A percentile compares a stretch with the other conserved stretches of the same genome.
Conservation (phyloP, 257 asterid genomes). For the Sherardia arvensis region DNA sequence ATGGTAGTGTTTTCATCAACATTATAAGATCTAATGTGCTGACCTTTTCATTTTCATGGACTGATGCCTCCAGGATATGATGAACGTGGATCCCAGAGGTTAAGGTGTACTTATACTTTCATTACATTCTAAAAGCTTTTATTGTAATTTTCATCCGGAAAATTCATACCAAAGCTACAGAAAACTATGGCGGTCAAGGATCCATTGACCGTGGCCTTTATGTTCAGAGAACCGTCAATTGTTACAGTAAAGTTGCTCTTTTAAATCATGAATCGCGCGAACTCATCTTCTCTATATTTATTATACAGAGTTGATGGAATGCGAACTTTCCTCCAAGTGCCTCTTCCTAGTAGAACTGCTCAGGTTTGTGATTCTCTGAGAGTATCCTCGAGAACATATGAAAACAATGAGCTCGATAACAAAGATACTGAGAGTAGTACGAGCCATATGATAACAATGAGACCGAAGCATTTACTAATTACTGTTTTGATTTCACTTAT, state of each 20-base stretch:
- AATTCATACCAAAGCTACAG: constrained; percentile 55
- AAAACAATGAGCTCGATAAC: too few relatives aligned
- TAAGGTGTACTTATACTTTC: constrained; percentile 12
- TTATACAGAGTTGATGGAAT: constrained; percentile 73
- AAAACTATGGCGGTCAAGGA: constrained; percentile 73
- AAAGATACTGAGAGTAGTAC: too few relatives aligned
- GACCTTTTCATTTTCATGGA: background rate
- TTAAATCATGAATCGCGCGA: background rate
- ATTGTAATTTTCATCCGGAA: constrained; percentile 63
- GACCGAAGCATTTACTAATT: background rate
- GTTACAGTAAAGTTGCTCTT: constrained; percentile 4
- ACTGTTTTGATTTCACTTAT: background rate
- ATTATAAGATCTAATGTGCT: background rate
- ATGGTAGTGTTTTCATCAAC: too few relatives aligned
- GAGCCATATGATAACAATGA: too few relatives aligned
- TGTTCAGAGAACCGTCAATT: constrained; percentile 54
- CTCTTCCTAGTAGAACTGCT: constrained; percentile 83
- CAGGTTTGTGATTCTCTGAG: constrained; percentile 44
- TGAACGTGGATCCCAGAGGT: constrained; percentile 72
- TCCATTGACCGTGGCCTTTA: constrained; percentile 42
- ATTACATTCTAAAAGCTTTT: background rate
- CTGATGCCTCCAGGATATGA: constrained; percentile 61
- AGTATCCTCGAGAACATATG: too few relatives aligned
- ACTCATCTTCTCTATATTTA: constrained; percentile 4
- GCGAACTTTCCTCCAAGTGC: constrained; percentile 65